A percentile compares a stretch with the other conserved stretches of the same genome.
phyloP scores from a whole-genome alignment of 108 stramenopile genomes.

The Cylindrotheca fusiformis region DNA sequence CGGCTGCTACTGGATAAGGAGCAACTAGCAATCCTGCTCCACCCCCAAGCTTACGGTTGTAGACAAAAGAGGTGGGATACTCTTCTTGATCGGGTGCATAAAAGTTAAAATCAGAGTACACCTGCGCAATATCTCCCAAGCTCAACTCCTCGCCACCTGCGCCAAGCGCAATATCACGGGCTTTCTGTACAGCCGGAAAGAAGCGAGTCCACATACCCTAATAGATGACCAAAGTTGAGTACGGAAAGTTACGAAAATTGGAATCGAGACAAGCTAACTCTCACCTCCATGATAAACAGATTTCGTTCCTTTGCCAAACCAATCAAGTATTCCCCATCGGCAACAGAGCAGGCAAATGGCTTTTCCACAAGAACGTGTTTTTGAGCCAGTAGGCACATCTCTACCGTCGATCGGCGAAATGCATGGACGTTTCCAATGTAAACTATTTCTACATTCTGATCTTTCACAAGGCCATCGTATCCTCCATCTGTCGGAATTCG shows the following conservation, averaged over 20 bases:
- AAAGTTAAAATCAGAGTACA: constrained; percentile 68
- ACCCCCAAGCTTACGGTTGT: constrained; percentile 62
- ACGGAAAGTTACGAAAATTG: not conserved
- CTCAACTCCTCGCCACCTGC: constrained; percentile 14
- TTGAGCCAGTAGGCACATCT: constrained; percentile 42
- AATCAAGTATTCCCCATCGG: constrained; percentile 64
- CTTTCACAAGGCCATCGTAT: constrained; percentile 62
- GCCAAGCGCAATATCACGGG: constrained; percentile 43
- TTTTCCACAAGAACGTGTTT: constrained; percentile 85
- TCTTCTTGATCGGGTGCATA: constrained; percentile 59
- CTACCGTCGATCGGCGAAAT: constrained; percentile 48
- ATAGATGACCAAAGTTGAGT: constrained; percentile 1
- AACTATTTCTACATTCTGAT: constrained; percentile 65
- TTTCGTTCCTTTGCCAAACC: constrained; percentile 60
- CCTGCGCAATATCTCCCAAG: constrained; percentile 54
- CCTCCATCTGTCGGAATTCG: constrained; percentile 32
- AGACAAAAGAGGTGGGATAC: constrained; percentile 64
- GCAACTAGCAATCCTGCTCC: constrained; percentile 55
- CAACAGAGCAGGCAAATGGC: constrained; percentile 62
- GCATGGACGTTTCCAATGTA: constrained; percentile 62
- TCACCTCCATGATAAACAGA: constrained; percentile 69
- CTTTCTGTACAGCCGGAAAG: constrained; percentile 84
- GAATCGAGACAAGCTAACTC: too few relatives aligned
- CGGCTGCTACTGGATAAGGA: constrained; percentile 68
- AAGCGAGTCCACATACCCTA: constrained; percentile 88